Conservation (phyloP, 495 filamentous ascomycete species). For the Daldinia childiae region DNA sequence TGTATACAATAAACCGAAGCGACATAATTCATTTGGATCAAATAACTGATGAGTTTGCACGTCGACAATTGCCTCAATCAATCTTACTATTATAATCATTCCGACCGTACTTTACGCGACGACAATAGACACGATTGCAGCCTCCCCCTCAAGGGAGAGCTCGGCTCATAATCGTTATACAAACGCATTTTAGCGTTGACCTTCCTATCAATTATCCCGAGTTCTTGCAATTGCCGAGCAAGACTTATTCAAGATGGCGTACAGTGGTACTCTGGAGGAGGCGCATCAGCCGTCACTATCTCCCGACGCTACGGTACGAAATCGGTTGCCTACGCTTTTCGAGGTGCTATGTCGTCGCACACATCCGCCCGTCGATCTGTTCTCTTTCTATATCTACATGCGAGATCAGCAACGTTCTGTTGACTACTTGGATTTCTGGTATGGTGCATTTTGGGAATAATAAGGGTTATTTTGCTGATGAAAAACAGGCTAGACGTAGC, state of each 20-base stretch:
- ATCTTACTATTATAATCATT: background rate
- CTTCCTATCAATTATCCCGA: background rate
- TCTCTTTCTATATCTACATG: conserved; percentile 99
- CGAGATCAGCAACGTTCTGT: conserved; percentile 96
- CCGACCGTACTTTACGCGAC: conserved; percentile 20
- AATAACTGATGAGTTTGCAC: conserved; percentile 12
- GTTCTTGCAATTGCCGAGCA: conserved; percentile 5
- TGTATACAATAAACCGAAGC: conserved; percentile 10
- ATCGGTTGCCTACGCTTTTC: conserved; percentile 90
- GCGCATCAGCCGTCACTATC: conserved; percentile 50
- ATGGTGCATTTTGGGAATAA: conserved; percentile 38
- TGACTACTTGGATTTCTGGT: conserved; percentile 99
- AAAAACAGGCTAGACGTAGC: conserved; percentile 91
- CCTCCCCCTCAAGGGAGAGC: conserved; percentile 24
- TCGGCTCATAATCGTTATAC: background rate
- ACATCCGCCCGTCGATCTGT: conserved; percentile 91
- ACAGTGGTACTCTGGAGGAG: conserved; percentile 36
- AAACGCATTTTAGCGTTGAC: conserved; percentile 3
- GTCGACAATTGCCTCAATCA: background rate
- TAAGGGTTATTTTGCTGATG: conserved; percentile 13
- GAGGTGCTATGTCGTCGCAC: conserved; percentile 94
- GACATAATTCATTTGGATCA: conserved; percentile 6
- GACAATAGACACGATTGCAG: conserved; percentile 20
- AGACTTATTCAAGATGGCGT: conserved; percentile 49
- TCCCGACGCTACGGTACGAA: conserved; percentile 66